Percentiles rank a stretch among this genome's conserved stretches.
Evolutionary conservation across 176 grass and related monocot genomes (phyloP).

Genomic region (Aegilops longissima): DNA sequence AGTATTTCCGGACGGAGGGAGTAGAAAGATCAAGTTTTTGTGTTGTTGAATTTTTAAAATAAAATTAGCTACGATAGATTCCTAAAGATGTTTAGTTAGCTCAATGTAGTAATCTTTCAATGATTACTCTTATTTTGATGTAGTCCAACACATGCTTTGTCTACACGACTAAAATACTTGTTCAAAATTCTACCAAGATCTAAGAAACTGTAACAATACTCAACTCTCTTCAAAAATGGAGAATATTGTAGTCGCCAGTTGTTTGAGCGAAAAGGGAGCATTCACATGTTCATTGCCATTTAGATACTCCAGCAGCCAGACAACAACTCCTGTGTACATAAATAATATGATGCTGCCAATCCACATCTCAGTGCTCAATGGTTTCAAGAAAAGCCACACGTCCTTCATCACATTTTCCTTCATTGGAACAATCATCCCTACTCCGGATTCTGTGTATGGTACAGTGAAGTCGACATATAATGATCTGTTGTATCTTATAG

Average conservation of each 20-base stretch:
- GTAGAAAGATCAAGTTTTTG: neutral
- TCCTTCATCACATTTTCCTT: slow-evolving; percentile 17
- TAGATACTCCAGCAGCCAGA: slow-evolving; percentile 43
- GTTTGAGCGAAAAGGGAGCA: neutral
- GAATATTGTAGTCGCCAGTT: slow-evolving; percentile 14
- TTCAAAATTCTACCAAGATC: neutral
- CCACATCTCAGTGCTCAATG: slow-evolving; percentile 31
- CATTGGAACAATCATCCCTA: slow-evolving; percentile 50
- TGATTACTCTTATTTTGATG: neutral
- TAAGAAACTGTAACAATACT: neutral
- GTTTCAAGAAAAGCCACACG: slow-evolving; percentile 35
- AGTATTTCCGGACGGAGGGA: no score
- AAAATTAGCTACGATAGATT: neutral
- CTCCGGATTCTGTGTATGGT: slow-evolving; percentile 39
- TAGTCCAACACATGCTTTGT: neutral
- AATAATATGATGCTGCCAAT: slow-evolving; percentile 28
- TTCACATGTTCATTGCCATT: neutral
- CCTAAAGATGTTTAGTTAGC: neutral
- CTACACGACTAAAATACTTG: neutral
- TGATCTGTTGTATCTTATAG: slow-evolving; percentile 36
- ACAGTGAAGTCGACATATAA: slow-evolving; percentile 45
- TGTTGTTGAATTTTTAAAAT: neutral
- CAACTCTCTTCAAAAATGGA: slow-evolving; percentile 35
- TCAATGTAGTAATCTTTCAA: neutral
- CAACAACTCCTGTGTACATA: slow-evolving; percentile 35